Evolutionary conservation across 2,329 filamentous ascomycete species (phyloP), one percentile per base, ranked within the genome.

Genomic region (Beauveria sp.): DNA sequence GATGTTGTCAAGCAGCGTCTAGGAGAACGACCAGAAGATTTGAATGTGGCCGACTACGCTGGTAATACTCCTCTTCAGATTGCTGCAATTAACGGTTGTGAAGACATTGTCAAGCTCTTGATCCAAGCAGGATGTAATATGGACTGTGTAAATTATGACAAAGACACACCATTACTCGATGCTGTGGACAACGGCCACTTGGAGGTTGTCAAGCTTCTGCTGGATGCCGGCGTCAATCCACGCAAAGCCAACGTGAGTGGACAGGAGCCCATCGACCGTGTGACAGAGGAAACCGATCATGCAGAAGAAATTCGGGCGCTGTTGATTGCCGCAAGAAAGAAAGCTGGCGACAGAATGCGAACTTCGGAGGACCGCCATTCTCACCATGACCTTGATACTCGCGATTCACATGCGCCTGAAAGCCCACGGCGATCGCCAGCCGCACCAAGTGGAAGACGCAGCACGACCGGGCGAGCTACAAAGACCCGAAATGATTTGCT

Each of bases 61-160:
- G 91, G 91, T n/a, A 98, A 98, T 69, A 96, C 93, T 1, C 95
- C 95, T 26, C 80, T 99, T 40, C 95, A 99, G 73, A 95, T 96
- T 66, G 93, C 95, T 40, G 87, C 93, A 38, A 81, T 99, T 62
- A 89, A 95, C 70, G 95, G 95, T 7, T 90, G 88, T 72, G 87
- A 88, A 38, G 85, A 95, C 60, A 93, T 98, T 62, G 95, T 98
- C 45, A 87, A 90, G 71, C 88, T 96, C 59, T 78, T 99, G 45
- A 86, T 99, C 64, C 85, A 90, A 9, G 88, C 91, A 65, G 90
- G 91, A 40, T 96, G 93, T 74, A 88, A 90, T 61, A 82, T 95
- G 51, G 90, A 97, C 69, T 93, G 83, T 69, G 79, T 87, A 62
- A 87, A 89, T 68, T 87, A 91, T 68, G 88, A 92, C 68, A 91